These are phyloP conservation scores for Aspergillus wentii DNA, from an alignment of 495 filamentous ascomycete species.

Conservation along the genomic window DNA sequence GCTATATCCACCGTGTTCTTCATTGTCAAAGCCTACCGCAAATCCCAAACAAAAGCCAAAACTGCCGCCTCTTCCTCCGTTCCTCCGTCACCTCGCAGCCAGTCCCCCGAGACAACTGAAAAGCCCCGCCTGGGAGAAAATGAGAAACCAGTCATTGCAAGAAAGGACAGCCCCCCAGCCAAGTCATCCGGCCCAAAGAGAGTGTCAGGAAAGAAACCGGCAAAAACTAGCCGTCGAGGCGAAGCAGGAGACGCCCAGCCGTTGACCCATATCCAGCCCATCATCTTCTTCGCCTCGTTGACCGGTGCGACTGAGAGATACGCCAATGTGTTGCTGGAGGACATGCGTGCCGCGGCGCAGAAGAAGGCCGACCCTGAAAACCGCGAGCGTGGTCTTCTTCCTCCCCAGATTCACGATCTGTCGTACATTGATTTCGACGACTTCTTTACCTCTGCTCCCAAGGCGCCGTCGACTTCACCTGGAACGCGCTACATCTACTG, in stretches of 20 bases:
- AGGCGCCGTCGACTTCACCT: constrained; percentile 43
- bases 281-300: constrained; percentile 85
- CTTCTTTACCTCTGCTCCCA: constrained; percentile 65
- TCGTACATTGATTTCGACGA: constrained; percentile 87
- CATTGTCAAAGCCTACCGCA: constrained; percentile 21
- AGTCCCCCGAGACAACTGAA: constrained; percentile 21
- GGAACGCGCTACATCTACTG: constrained; percentile 71
- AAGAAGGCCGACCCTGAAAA: constrained; percentile 23
- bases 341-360: constrained; percentile 35
- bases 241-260: constrained; percentile 14
- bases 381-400: constrained; percentile 38
- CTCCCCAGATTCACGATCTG: constrained; percentile 69
- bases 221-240: constrained; percentile 19
- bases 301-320: constrained; percentile 72
- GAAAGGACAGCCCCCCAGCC: constrained; percentile 2
- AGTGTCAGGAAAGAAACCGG: constrained; percentile 33
- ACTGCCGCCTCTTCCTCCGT: constrained; percentile 24
- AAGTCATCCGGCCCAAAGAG: constrained; percentile 32
- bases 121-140: constrained; percentile 4
- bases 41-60: constrained; percentile 21
- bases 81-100: constrained; percentile 30
- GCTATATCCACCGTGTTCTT: constrained; percentile 18
- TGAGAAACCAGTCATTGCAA: constrained; percentile 4
- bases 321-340: constrained; percentile 52
- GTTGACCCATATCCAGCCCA: constrained; percentile 54